Evolutionary conservation across 1,284 basidiomycete genomes (phyloP).

Genomic region (Naganishia liquefaciens): DNA sequence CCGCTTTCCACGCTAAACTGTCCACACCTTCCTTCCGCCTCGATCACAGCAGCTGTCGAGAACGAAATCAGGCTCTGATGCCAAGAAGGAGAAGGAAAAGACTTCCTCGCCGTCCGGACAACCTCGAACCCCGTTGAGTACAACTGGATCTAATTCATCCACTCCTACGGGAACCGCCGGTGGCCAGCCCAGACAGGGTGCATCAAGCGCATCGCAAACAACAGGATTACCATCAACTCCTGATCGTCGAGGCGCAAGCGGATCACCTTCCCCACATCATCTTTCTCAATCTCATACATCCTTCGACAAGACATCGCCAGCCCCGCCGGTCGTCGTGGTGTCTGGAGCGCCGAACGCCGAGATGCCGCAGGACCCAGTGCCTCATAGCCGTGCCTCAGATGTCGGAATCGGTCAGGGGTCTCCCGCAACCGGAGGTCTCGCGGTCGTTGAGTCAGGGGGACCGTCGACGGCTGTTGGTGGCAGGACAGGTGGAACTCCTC

Average conservation of each 20-base stretch:
- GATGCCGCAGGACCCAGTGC: slow-evolving; percentile 63
- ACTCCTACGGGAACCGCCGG: slow-evolving; percentile 27
- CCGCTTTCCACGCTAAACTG: not conserved
- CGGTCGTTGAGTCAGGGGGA: slow-evolving; percentile 34
- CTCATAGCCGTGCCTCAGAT: slow-evolving; percentile 56
- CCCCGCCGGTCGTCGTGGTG: slow-evolving; percentile 87
- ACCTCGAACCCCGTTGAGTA: slow-evolving; percentile 22
- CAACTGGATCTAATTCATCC: slow-evolving; percentile 19
- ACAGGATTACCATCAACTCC: slow-evolving; percentile 21
- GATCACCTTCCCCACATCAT: slow-evolving; percentile 11
- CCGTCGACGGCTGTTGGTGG: slow-evolving; percentile 14
- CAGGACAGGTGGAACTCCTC: slow-evolving; percentile 42
- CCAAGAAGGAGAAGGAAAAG: slow-evolving; percentile 35
- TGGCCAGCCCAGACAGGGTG: slow-evolving; percentile 38
- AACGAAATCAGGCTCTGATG: slow-evolving; percentile 36
- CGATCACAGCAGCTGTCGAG: slow-evolving; percentile 39
- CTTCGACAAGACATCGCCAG: slow-evolving; percentile 54
- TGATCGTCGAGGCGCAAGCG: slow-evolving; percentile 11
- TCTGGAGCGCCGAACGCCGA: slow-evolving; percentile 64
- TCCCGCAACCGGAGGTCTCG: slow-evolving; percentile 37
- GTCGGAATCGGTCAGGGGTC: slow-evolving; percentile 38
- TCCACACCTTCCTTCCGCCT: not conserved
- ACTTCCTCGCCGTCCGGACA: slow-evolving; percentile 31
- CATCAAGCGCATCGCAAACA: slow-evolving; percentile 62
- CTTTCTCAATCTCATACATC: slow-evolving; percentile 4